phyloP scores from a whole-genome alignment of 306 rosid genomes.

The Citrullus colocynthis region DNA sequence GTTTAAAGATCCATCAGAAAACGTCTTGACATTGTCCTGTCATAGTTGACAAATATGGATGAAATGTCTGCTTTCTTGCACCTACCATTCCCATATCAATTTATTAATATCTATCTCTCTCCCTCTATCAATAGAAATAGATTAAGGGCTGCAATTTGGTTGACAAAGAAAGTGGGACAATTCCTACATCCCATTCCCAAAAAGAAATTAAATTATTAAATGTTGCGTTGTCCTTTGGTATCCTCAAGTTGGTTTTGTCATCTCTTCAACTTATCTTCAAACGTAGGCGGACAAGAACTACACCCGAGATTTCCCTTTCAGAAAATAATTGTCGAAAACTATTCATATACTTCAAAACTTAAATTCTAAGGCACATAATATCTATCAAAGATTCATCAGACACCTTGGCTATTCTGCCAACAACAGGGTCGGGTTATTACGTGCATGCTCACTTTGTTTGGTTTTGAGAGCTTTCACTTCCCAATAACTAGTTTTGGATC shows the following conservation, averaged over 20 bases:
- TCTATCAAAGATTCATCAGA: not conserved
- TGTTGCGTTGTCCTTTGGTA: not conserved
- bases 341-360: not conserved
- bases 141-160: not conserved
- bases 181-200: not conserved
- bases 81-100: not conserved
- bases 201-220: not conserved
- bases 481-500: not conserved
- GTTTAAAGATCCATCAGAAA: not conserved
- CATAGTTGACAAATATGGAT: not conserved
- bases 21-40: not conserved
- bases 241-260: not conserved
- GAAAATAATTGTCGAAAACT: not conserved
- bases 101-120: not conserved
- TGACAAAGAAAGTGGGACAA: constrained; percentile 8
- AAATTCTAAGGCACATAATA: not conserved
- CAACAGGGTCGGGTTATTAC: not conserved
- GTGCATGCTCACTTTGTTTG: constrained; percentile 4
- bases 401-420: not conserved
- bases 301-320: constrained; percentile 5
- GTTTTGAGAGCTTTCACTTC: not conserved
- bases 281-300: not conserved
- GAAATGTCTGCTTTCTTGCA: constrained; percentile 4
- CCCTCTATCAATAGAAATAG: not conserved
- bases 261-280: constrained; percentile 6